These are phyloP conservation scores for Alternaria hordeiaustralica DNA, from an alignment of 2,329 filamentous ascomycete species.

Conservation along the genomic window DNA sequence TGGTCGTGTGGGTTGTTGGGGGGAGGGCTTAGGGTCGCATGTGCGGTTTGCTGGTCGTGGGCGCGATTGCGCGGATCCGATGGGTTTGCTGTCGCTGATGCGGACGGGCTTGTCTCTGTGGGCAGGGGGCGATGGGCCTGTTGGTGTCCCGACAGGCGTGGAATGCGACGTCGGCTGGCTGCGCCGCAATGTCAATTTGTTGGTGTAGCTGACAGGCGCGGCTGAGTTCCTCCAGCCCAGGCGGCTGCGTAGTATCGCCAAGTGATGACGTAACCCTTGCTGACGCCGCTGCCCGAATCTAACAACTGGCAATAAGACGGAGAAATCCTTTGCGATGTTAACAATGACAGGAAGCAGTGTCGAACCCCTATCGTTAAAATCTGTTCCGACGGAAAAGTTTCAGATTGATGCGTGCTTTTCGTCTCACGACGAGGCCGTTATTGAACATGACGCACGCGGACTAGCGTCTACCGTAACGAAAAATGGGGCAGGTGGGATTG, in stretches of 20 bases:
- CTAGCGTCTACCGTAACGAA: slow-evolving; percentile 17
- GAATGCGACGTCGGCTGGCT: slow-evolving; percentile 4
- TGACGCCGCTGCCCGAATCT: slow-evolving; percentile 4
- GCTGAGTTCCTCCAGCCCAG: slow-evolving; percentile 25
- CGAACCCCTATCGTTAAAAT: neutral
- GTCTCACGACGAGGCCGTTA: slow-evolving; percentile 4
- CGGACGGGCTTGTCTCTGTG: neutral
- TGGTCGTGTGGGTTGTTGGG: slow-evolving; percentile 13
- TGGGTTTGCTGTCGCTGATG: slow-evolving; percentile 1
- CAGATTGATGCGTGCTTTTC: slow-evolving; percentile 6
- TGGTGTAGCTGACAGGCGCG: slow-evolving; percentile 23
- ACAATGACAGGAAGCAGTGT: neutral
- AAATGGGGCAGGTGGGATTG: slow-evolving; percentile 8
- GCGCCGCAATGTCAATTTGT: slow-evolving; percentile 15
- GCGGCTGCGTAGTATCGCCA: slow-evolving; percentile 17
- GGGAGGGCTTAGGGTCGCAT: slow-evolving; percentile 12
- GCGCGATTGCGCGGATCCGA: slow-evolving; percentile 14
- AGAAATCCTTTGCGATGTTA: neutral
- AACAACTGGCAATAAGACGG: neutral
- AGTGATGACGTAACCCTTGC: slow-evolving; percentile 36
- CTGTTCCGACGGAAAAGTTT: neutral
- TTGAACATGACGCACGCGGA: slow-evolving; percentile 13
- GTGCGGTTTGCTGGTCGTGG: slow-evolving; percentile 14
- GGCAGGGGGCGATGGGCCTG: neutral
- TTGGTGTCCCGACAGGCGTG: neutral